phyloP scores from a whole-genome alignment of 345 rosid genomes.

The Citrus maxima region DNA sequence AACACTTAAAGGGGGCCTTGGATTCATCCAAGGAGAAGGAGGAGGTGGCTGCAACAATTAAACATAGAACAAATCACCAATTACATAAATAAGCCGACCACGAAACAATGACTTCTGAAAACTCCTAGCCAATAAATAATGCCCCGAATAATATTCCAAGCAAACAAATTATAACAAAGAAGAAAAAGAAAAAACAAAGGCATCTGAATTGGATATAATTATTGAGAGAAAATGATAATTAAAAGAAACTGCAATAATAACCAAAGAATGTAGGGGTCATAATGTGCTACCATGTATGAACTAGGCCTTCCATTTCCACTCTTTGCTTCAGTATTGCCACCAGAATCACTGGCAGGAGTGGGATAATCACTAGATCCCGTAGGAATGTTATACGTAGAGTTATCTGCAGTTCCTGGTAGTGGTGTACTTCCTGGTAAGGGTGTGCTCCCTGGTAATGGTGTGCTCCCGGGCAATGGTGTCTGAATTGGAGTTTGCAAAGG shows the following conservation, averaged over 20 bases:
- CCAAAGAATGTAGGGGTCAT: neutral
- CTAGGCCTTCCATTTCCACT: conserved; percentile 84
- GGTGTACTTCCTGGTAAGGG: conserved; percentile 41
- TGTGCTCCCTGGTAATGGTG: conserved; percentile 44
- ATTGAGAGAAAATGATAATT: neutral
- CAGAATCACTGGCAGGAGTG: conserved; percentile 67
- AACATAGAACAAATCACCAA: conserved; percentile 8
- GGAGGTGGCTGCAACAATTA: conserved; percentile 45
- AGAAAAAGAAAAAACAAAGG: neutral
- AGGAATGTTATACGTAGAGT: conserved; percentile 82
- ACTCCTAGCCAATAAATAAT: neutral
- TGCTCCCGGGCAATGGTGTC: conserved; percentile 65
- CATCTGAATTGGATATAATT: neutral
- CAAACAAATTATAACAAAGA: neutral
- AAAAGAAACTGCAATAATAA: neutral
- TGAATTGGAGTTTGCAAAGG: conserved; percentile 84
- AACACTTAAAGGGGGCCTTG: conserved; percentile 58
- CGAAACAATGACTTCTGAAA: neutral
- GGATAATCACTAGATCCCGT: conserved; percentile 86
- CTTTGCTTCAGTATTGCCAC: conserved; percentile 55
- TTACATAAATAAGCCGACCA: conserved; percentile 3
- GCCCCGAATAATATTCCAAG: neutral
- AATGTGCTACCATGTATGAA: conserved; percentile 63
- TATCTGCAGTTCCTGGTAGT: conserved; percentile 56
- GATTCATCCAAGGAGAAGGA: conserved; percentile 88